Base-by-base conservation (phyloP, 352 stramenopile genomes). In the Peronosclerospora sorghi region DNA sequence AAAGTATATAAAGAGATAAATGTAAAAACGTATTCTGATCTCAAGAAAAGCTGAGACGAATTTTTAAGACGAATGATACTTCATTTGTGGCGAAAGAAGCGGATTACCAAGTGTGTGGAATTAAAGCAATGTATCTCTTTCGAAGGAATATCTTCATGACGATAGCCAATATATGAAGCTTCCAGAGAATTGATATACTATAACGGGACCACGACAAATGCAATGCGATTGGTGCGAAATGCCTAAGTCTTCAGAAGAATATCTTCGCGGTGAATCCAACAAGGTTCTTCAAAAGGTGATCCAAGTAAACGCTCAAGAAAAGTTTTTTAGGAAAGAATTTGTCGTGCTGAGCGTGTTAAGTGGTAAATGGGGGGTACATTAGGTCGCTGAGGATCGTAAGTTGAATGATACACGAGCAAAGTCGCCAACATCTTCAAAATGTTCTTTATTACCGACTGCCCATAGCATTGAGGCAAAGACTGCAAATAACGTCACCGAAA, bases 181-280 rank as follows among this genome's bases (percentile, higher is more conserved):
- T 8, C 28, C 14, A 10, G 8, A 41, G 10, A 17, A 4, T 5
- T 17, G 13, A 9, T 5, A 10, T 8, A 4, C n/a, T 21, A 23
- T 14, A 21, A 27, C 10, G 15, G 24, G 26, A 13, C 48, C 35
- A 13, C 41, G 26, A 21, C 51, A 46, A 15, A 38, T 62, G 14
- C 42, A 52, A 14, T 58, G 13, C n/a, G 32, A 39, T 20, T 60
- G 44, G 57, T 54, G 19, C 40, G 48, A 66, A 24, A n/a, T 13
- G 12, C 8, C 8, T 9, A 35, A 17, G 28, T 29, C 41, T 32
- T 15, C 30, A 27, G 21, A 45, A 29, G 4, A 38, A 1, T 46
- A 45, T 34, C 44, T 63, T 38, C 34, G 36, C 27, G 34, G 45
- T 3, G 53, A 66, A 34, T 62, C 53, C 13, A 41, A 23, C 27